Evolutionary conservation across 352 stramenopile genomes (phyloP), one percentile per base, ranked within the genome.

Genomic region (Globisporangium rhizosaccharum): DNA sequence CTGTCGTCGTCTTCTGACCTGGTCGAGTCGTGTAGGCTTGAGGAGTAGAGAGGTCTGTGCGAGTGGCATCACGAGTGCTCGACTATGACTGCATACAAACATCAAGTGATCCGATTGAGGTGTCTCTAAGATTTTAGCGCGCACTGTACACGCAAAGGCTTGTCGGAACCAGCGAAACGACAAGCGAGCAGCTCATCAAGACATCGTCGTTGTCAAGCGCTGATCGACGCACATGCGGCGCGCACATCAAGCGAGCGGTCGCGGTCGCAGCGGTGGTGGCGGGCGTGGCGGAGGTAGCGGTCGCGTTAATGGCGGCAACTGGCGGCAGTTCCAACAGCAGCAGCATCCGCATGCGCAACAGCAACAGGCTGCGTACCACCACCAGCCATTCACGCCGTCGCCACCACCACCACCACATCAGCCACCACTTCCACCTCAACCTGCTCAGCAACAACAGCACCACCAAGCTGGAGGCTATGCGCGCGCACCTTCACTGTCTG

Each of bases 241-340:
- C 15, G 26, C 28, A 36, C 23, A 50, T 44, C 33, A 41, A 33
- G 55, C 42, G 25, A 30, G 42, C 23, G 61, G 15, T 6, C 15
- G 68, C 17, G 57, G 55, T 36, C 51, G 61, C 17, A 59, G 65
- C 23, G 51, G 39, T 25, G 39, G 53, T 25, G 26, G 51, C 14
- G 36, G 51, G 0, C n/a, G 42, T 2, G 28, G 28, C 28, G 28
- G 28, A 0, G 15, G 25, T 33, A 25, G 50, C 17, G 51, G 55
- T 23, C 55, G 53, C 46, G 44, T n/a, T 48, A 20, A 15, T 26
- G 10, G 44, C 44, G 20, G 52, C 50, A 68, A 71, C 28, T 82
- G 72, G 72, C 47, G 58, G 26, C 62, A 57, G 25, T 75, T 65
- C 58, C 73, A 78, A 50, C 73, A 76, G 0, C 50, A 69, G 18